Evolutionary conservation across 306 rosid genomes (phyloP).

Genomic region (Trichosanthes truncata): DNA sequence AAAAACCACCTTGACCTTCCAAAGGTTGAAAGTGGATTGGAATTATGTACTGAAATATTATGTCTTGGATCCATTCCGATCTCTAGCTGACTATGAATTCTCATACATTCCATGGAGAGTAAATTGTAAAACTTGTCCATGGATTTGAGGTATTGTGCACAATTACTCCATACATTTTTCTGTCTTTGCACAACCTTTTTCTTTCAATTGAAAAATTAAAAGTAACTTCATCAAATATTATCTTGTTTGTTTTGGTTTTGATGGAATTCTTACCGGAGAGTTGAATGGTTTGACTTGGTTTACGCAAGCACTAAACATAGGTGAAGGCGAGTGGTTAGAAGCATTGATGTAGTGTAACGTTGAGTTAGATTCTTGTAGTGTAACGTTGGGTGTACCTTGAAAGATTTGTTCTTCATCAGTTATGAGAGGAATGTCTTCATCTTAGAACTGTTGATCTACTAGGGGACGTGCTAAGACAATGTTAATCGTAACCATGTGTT

Average conservation of each 20-base stretch:
- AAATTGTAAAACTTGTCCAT: not conserved
- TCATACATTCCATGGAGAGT: not conserved
- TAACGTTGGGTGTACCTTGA: too few species aligned
- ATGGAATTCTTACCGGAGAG: not conserved
- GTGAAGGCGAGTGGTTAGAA: too few species aligned
- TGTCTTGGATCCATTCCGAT: not conserved
- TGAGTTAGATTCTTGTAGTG: too few species aligned
- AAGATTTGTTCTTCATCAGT: too few species aligned
- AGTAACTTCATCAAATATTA: not conserved
- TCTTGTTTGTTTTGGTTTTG: not conserved
- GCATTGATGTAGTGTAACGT: too few species aligned
- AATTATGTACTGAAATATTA: not conserved
- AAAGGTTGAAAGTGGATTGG: not conserved
- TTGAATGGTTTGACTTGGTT: not conserved
- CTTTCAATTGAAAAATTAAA: not conserved
- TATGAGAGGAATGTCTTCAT: too few species aligned
- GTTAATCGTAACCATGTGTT: too few species aligned
- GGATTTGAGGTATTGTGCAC: not conserved
- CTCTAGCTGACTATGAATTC: not conserved
- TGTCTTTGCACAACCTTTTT: too few species aligned
- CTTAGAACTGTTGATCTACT: too few species aligned
- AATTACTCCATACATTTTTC: not conserved
- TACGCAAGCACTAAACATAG: not conserved
- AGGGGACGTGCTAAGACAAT: too few species aligned
- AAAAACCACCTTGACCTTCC: not conserved